Evolutionary conservation across 225 moss, liverwort and hornwort genomes (phyloP), one percentile per base, ranked within the genome.

Genomic region (Polytrichum commune): DNA sequence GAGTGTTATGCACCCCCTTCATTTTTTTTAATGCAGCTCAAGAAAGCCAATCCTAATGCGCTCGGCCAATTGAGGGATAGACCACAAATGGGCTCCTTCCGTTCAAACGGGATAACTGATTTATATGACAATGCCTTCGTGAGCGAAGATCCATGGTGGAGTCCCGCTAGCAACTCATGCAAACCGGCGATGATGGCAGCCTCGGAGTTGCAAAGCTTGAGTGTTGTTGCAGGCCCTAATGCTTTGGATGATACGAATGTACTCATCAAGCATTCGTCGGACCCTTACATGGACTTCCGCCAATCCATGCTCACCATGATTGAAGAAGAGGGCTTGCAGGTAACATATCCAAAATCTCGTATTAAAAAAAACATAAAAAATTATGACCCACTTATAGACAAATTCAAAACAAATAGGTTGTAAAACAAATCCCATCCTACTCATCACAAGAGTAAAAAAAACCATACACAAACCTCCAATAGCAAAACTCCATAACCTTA

Each of bases 291-390:
- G 0, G 88, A 88, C 60, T 88, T 88, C 68, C 68, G 4, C 0
- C 38, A 25, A 0, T 88, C 88, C 0, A 88, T 88, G 84, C 70
- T 80, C 22, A 73, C 64, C 5, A 84, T 84, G 82, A 88, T 88
- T 54, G 79, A 79, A 64, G 88, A 84, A 71, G 84, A 88, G 68
- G 64, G 82, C 54, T 25, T 88, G 7, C 82, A 82, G 73, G 84
- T 88, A 26, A 10, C 26, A 1, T n/a, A 7, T 61, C 22, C 60
- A 22, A 23, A 22, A 61, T n/a, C 13, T 46, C 10, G 3, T 46
- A 46, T 46, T 4, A 8, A 46, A 46, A 46, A 13, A 46, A 13
- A 13, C 10, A 46, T 9, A 46, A 1, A 13, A 46, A 16, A 16
- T 5, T 16, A 16, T 46, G 46, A 13, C 13, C 9, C 46, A 46